Evolutionary conservation across 805 yeast species (phyloP).

Genomic region (Candida corydali): DNA sequence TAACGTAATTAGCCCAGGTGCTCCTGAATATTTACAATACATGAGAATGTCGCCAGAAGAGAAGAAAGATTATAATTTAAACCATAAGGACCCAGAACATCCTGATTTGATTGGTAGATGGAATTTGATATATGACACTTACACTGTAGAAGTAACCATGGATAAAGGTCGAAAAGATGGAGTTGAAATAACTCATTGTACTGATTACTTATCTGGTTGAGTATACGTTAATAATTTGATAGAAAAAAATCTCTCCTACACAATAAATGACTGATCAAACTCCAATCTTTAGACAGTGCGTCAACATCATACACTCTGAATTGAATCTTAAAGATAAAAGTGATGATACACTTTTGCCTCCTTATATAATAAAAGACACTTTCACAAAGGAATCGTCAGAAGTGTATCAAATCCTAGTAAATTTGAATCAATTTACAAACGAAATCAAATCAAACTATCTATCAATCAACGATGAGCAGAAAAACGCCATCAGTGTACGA

Average conservation of each 20-base stretch:
- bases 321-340: conserved; percentile 8
- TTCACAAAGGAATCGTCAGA: conserved; percentile 38
- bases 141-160: conserved; percentile 16
- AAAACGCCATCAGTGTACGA: conserved; percentile 30
- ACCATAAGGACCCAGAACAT: conserved; percentile 23
- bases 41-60: conserved; percentile 34
- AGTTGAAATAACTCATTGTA: conserved; percentile 28
- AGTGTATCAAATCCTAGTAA: conserved; percentile 27
- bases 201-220: conserved; percentile 25
- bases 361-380: conserved; percentile 27
- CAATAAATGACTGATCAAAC: conserved; percentile 44
- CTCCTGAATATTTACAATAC: conserved; percentile 36
- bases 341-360: not conserved
- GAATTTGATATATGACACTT: conserved; percentile 37
- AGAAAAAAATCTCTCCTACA: not conserved
- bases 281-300: conserved; percentile 46
- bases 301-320: conserved; percentile 38
- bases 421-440: conserved; percentile 27
- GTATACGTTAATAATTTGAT: too few species aligned
- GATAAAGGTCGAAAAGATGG: conserved; percentile 20
- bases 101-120: conserved; percentile 31
- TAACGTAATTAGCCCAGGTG: conserved; percentile 33
- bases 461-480: conserved; percentile 17
- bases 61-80: conserved; percentile 26
- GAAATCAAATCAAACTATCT: conserved; percentile 24